Percentiles rank a stretch among this genome's conserved stretches.
These are phyloP conservation scores for Trichoderma koningii DNA, from an alignment of 2,329 filamentous ascomycete genomes.

Conservation along the genomic window DNA sequence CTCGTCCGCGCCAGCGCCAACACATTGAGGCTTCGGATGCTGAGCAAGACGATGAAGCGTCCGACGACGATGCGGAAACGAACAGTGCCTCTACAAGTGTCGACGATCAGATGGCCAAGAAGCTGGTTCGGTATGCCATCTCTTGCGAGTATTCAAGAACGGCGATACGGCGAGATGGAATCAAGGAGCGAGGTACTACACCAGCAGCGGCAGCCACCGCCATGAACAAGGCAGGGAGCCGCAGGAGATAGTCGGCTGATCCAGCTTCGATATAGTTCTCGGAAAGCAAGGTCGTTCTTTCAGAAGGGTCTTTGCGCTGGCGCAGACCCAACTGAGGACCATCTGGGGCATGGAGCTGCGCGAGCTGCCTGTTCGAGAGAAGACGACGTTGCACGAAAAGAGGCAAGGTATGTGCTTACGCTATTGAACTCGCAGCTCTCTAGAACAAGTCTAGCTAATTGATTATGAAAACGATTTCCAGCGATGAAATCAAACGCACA, in stretches of 20 bases:
- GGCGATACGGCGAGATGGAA: conserved; percentile 62
- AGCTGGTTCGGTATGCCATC: conserved; percentile 67
- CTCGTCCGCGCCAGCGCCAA: conserved; percentile 39
- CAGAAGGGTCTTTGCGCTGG: conserved; percentile 72
- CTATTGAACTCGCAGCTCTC: not conserved
- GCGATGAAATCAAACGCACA: conserved; percentile 51
- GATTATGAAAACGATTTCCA: conserved; percentile 28
- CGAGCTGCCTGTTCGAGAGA: conserved; percentile 80
- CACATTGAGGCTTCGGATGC: conserved; percentile 38
- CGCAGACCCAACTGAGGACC: conserved; percentile 69
- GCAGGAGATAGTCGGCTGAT: not conserved
- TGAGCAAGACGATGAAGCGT: conserved; percentile 45
- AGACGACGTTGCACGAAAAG: conserved; percentile 74
- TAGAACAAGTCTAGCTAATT: not conserved
- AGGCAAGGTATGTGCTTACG: conserved; percentile 60
- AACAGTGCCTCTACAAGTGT: conserved; percentile 39
- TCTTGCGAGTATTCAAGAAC: conserved; percentile 66
- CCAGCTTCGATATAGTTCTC: conserved; percentile 57
- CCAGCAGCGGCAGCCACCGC: not conserved
- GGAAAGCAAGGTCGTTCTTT: conserved; percentile 71
- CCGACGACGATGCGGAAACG: conserved; percentile 34
- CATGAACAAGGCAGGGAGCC: not conserved
- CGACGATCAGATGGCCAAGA: conserved; percentile 60
- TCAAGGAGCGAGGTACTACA: conserved; percentile 61
- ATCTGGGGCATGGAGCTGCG: conserved; percentile 92